These are phyloP conservation scores for Boletus subparvulus DNA, from an alignment of 768 basidiomycete genomes.

Conservation along the genomic window DNA sequence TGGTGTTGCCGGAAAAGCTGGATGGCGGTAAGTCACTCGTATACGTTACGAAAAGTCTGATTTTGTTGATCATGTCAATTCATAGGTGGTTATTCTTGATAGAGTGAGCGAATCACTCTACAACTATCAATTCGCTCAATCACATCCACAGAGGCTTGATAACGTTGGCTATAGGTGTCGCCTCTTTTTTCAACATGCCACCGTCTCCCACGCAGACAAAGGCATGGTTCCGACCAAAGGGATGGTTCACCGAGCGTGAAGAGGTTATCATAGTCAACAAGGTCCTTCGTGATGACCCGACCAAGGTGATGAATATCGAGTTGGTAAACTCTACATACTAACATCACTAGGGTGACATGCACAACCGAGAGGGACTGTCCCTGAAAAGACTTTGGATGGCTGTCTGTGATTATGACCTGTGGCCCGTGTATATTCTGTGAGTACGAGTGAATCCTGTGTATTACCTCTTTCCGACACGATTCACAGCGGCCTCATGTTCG, in stretches of 20 bases:
- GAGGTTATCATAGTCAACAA: slow-evolving; percentile 60
- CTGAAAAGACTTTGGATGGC: slow-evolving; percentile 51
- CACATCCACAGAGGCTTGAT: slow-evolving; percentile 23
- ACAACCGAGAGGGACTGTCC: slow-evolving; percentile 62
- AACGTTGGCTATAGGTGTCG: slow-evolving; percentile 52
- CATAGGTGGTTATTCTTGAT: slow-evolving; percentile 35
- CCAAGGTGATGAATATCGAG: slow-evolving; percentile 37
- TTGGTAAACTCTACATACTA: neutral
- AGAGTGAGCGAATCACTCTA: slow-evolving; percentile 30
- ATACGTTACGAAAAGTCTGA: slow-evolving; percentile 19
- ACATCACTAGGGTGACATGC: slow-evolving; percentile 47
- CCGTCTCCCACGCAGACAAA: slow-evolving; percentile 60
- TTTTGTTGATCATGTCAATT: neutral
- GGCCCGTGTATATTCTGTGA: slow-evolving; percentile 61
- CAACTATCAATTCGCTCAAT: neutral
- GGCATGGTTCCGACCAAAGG: slow-evolving; percentile 55
- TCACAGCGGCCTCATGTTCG: slow-evolving; percentile 50
- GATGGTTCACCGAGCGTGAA: slow-evolving; percentile 64
- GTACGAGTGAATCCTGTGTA: neutral
- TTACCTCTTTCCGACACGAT: neutral
- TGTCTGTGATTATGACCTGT: slow-evolving; percentile 60
- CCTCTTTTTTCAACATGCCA: slow-evolving; percentile 59
- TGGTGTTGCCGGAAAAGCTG: slow-evolving; percentile 9
- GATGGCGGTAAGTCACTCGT: slow-evolving; percentile 20
- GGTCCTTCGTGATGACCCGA: slow-evolving; percentile 63